Evolutionary conservation across 441 rosid genomes (phyloP).

Genomic region (Brassica balearica): DNA sequence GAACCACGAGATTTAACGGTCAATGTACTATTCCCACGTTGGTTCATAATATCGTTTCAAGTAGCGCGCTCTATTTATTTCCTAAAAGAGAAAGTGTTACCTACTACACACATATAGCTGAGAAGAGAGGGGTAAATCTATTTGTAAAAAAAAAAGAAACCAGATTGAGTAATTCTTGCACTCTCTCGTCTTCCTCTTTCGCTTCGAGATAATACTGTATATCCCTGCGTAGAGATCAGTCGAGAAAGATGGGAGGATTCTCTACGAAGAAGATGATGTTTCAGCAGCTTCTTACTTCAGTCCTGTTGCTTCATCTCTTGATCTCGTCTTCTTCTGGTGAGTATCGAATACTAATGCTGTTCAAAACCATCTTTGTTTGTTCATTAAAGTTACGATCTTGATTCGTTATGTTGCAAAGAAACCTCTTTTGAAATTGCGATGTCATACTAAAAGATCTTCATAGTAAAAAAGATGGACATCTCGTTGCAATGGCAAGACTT

Average conservation of each 20-base stretch:
- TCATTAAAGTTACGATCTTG: too few species aligned
- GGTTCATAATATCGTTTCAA: too few species aligned
- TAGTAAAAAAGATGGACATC: too few species aligned
- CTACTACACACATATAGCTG: neutral
- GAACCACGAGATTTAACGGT: too few species aligned
- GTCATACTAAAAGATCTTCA: too few species aligned
- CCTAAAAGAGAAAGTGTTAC: neutral
- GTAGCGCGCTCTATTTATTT: neutral
- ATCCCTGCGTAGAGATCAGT: neutral
- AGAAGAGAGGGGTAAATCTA: neutral
- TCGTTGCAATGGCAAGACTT: too few species aligned
- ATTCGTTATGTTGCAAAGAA: too few species aligned
- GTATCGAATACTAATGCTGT: neutral
- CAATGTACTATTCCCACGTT: too few species aligned
- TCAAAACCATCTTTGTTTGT: too few species aligned
- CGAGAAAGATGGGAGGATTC: neutral
- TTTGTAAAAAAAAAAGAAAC: neutral
- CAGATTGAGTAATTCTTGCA: conserved; percentile 46
- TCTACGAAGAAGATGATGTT: neutral
- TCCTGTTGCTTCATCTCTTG: neutral
- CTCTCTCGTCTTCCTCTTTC: neutral
- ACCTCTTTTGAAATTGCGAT: too few species aligned
- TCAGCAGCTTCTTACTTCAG: neutral
- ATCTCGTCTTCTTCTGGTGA: neutral
- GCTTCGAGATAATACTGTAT: neutral